Base-by-base conservation (phyloP, 2,329 filamentous ascomycete genomes). In the Claviceps lovelessii region DNA sequence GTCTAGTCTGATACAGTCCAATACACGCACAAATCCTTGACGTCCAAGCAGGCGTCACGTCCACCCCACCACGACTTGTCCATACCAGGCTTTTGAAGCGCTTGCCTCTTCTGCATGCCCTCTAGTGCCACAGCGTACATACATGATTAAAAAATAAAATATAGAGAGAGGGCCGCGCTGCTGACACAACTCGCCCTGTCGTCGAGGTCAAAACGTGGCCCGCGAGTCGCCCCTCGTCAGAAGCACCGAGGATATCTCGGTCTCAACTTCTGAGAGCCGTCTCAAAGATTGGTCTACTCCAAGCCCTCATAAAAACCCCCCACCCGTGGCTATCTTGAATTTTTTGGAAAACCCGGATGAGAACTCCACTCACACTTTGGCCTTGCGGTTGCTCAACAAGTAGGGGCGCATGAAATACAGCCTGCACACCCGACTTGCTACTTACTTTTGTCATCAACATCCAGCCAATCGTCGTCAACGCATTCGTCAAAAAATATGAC, bases 241-340 rank as follows among this genome's bases (percentile, higher is more conserved):
- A 45, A 45, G 19, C 42, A 15, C 42, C 11, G 19, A 45, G 9
- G 10, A 23, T 23, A 23, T 28, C n/a, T 45, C 10, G 42, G 17
- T 44, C 42, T 10, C 42, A n/a, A 45, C 42, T 23, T 45, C 9
- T 9, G n/a, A 45, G 23, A 28, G 19, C 46, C 19, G 35, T 56
- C 52, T 55, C 61, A 65, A 65, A 63, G 13, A 65, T 60, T 62
- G 62, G 58, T 69, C 64, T 68, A 69, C 61, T 70, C 65, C 67
- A 68, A 61, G 59, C 60, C 60, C 60, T 58, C 57, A 49, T 59
- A 61, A 58, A 63, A 63, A n/a, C n/a, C n/a, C 57, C 61, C 42
- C 5, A 60, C 57, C 62, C 57, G 59, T 70, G 68, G 68, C 2
- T 70, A 71, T 71, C 66, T 66, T 64, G 62, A 61, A 60, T 62